Evolutionary conservation across 2,329 filamentous ascomycete species (phyloP), one percentile per base, ranked within the genome.

Genomic region (Coniochaeta ligniaria): DNA sequence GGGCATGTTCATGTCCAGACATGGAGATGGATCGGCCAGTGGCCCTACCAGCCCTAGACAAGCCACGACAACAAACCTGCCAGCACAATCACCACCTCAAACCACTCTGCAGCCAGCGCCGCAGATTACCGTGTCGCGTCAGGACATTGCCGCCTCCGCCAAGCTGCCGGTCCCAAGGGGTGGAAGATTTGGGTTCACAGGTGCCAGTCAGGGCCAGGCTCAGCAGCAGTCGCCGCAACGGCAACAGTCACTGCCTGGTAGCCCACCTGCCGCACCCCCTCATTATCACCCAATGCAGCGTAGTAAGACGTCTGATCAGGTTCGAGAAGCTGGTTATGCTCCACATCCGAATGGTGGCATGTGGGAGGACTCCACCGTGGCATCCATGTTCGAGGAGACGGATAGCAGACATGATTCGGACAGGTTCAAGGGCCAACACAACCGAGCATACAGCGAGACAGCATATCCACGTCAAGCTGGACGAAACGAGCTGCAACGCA

Each of bases 311-410:
- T 63, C 64, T 3, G 65, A 68, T 52, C 70, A 70, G 1, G 70
- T 70, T 28, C 63, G 58, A 56, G 62, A 45, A 24, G 60, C 52
- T 59, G 63, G 60, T 31, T 65, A 62, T 14, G 33, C 38, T 52
- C 66, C 31, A 58, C 63, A 59, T 43, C 60, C 59, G 60, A 64
- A 69, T 60, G 71, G 71, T 60, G 70, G 67, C 55, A 65, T 70
- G n/a, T 74, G 72, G 72, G 72, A 74, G 57, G 72, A 74, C 58
- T 74, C 72, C 16, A 72, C 71, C 16, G 68, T 74, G n/a, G 72
- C 69, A 57, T 74, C 72, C 59, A 66, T 71, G 61, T 68, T 70
- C 63, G 66, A 63, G 59, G 66, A 67, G 52, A 63, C 60, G 45
- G 67, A 67, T 57, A 65, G 65, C 63, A 65, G 64, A 47, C 60